Conservation (phyloP, 345 rosid genomes). For the Physaria fendleri region DNA sequence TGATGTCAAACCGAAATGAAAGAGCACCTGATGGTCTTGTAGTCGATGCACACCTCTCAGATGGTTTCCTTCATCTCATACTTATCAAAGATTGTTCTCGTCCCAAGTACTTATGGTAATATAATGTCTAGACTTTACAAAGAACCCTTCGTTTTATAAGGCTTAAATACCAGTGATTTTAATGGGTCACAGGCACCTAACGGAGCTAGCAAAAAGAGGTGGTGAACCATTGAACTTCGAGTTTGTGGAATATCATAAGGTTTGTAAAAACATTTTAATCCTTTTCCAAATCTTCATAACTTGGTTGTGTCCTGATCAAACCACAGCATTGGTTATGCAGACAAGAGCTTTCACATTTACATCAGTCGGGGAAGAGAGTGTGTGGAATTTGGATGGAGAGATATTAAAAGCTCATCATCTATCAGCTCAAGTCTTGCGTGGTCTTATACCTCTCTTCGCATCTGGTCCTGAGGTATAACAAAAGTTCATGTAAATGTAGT, state of each 20-base stretch:
- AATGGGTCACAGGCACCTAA: slow-evolving; percentile 67
- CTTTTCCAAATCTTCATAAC: neutral
- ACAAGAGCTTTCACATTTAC: slow-evolving; percentile 81
- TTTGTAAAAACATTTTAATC: slow-evolving; percentile 1
- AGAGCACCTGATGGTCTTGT: slow-evolving; percentile 95
- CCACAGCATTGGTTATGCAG: slow-evolving; percentile 40
- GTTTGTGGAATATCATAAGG: slow-evolving; percentile 92
- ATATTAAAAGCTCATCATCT: slow-evolving; percentile 76
- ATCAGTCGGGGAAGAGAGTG: slow-evolving; percentile 66
- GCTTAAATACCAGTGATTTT: neutral
- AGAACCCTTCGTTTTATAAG: neutral
- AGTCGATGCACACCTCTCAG: slow-evolving; percentile 91
- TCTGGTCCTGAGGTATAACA: slow-evolving; percentile 79
- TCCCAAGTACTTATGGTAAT: slow-evolving; percentile 81
- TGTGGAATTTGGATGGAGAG: slow-evolving; percentile 97
- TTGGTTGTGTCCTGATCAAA: neutral
- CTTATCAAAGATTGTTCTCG: slow-evolving; percentile 80
- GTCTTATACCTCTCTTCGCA: slow-evolving; percentile 77
- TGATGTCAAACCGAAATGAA: slow-evolving; percentile 84
- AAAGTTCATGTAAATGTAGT: neutral
- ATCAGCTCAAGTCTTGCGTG: slow-evolving; percentile 86
- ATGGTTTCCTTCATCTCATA: slow-evolving; percentile 88
- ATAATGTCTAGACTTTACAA: neutral
- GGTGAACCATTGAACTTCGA: slow-evolving; percentile 71
- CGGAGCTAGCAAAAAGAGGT: slow-evolving; percentile 77